These are phyloP conservation scores for Cyclostephanos tholiformis DNA, from an alignment of 108 stramenopile genomes.

Conservation along the genomic window DNA sequence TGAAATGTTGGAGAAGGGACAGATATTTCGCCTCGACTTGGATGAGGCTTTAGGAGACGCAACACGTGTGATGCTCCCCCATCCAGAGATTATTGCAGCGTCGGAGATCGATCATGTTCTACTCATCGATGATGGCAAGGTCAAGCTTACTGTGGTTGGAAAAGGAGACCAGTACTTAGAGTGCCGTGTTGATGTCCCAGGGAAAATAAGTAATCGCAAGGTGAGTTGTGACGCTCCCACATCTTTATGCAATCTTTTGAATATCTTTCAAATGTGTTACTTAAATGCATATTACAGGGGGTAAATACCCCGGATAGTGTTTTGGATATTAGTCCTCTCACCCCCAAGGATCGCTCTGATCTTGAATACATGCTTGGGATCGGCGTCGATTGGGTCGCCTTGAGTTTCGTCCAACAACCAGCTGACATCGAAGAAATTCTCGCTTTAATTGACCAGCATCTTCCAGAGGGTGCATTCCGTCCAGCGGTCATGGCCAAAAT, in stretches of 20 bases:
- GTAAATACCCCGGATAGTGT: conserved; percentile 84
- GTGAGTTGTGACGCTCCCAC: conserved; percentile 25
- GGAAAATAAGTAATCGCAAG: conserved; percentile 80
- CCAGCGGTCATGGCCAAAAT: conserved; percentile 84
- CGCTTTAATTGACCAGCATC: conserved; percentile 53
- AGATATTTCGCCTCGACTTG: conserved; percentile 78
- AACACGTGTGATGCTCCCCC: conserved; percentile 78
- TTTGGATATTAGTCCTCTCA: conserved; percentile 80
- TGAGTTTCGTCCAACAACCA: conserved; percentile 80
- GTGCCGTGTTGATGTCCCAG: conserved; percentile 77
- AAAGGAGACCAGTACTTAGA: conserved; percentile 70
- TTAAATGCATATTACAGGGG: conserved; percentile 49
- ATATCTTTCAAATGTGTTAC: not conserved
- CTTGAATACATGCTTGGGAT: conserved; percentile 73
- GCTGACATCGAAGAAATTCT: conserved; percentile 71
- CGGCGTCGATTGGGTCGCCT: conserved; percentile 83
- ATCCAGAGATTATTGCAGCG: conserved; percentile 79
- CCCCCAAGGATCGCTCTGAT: conserved; percentile 85
- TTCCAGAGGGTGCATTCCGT: conserved; percentile 35
- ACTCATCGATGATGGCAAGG: conserved; percentile 88
- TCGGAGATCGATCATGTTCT: conserved; percentile 67
- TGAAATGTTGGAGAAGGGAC: conserved; percentile 62
- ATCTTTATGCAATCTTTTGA: not conserved
- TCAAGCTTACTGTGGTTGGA: conserved; percentile 74
- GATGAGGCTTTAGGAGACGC: conserved; percentile 65